A percentile compares a stretch with the other conserved stretches of the same genome.
Conservation (phyloP, 202 grass and related monocot species). For the Carex arenaria region DNA sequence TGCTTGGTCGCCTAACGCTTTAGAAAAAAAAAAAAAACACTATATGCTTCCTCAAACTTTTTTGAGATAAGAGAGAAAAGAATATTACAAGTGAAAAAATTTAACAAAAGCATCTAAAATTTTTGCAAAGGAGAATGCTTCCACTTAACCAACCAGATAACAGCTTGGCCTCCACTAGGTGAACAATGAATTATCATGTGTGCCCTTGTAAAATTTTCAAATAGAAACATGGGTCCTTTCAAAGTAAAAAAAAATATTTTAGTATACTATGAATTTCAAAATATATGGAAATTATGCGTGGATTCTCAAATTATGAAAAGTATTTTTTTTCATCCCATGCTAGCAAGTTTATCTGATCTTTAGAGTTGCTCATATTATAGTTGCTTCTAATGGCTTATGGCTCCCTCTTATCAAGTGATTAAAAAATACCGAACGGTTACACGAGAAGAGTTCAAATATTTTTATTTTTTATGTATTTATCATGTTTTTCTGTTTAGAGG, state of each 20-base stretch:
- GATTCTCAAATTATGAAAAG: background rate
- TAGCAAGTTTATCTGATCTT: background rate
- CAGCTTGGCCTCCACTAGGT: slow-evolving; percentile 1
- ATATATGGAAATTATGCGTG: background rate
- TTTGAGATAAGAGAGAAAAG: slow-evolving; percentile 4
- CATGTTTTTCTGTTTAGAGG: too few species aligned
- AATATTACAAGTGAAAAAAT: background rate
- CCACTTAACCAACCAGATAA: slow-evolving; percentile 12
- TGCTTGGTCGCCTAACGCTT: slow-evolving; percentile 10
- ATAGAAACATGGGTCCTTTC: background rate
- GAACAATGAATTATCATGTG: background rate
- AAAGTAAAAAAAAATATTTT: background rate
- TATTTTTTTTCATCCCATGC: background rate
- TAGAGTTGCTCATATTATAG: background rate
- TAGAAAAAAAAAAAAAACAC: background rate
- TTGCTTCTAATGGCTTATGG: background rate
- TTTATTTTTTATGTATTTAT: too few species aligned
- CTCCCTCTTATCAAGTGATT: too few species aligned
- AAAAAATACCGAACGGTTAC: too few species aligned
- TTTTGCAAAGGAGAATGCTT: background rate
- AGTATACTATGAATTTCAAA: background rate
- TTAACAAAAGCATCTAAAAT: background rate
- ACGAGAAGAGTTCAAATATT: too few species aligned
- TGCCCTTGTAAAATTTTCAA: background rate
- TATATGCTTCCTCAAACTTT: slow-evolving; percentile 15